phyloP scores from a whole-genome alignment of 371 early-diverging fungal genomes.

The Apophysomyces ossiformis region DNA sequence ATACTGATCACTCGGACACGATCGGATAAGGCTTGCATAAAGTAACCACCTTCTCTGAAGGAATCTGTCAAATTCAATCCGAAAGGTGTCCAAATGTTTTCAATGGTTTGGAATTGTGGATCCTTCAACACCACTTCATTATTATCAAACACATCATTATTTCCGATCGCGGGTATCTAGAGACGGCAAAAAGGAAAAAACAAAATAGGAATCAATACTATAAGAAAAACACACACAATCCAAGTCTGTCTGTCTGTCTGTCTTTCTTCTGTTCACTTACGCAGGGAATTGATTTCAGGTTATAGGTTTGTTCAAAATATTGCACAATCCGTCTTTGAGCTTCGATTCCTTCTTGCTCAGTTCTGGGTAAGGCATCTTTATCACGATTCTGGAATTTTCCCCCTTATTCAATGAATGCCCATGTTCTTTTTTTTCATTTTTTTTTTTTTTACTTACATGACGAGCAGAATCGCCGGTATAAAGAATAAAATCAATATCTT shows the following conservation, averaged over 20 bases:
- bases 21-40: conserved; percentile 23
- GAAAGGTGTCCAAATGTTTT: conserved; percentile 27
- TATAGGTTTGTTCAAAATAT: conserved; percentile 29
- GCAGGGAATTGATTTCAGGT: conserved; percentile 20
- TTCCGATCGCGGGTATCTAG: conserved; percentile 43
- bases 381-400: conserved; percentile 30
- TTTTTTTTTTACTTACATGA: conserved; percentile 18
- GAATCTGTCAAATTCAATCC: conserved; percentile 16
- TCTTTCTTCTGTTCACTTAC: conserved; percentile 12
- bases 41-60: conserved; percentile 25
- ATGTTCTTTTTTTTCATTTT: too few relatives aligned
- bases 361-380: conserved; percentile 13
- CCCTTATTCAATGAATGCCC: too few relatives aligned
- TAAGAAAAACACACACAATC: too few relatives aligned
- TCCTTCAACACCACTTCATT: conserved; percentile 14
- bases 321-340: conserved; percentile 27
- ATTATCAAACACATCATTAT: conserved; percentile 38
- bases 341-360: conserved; percentile 19
- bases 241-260: too few relatives aligned
- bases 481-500: conserved; percentile 42
- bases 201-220: background rate
- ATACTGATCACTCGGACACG: conserved; percentile 24
- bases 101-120: conserved; percentile 14
- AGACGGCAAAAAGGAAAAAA: background rate
- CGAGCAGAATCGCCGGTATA: conserved; percentile 45